Evolutionary conservation across 1,284 basidiomycete species (phyloP).

Genomic region (Austroboletus rostrupii): DNA sequence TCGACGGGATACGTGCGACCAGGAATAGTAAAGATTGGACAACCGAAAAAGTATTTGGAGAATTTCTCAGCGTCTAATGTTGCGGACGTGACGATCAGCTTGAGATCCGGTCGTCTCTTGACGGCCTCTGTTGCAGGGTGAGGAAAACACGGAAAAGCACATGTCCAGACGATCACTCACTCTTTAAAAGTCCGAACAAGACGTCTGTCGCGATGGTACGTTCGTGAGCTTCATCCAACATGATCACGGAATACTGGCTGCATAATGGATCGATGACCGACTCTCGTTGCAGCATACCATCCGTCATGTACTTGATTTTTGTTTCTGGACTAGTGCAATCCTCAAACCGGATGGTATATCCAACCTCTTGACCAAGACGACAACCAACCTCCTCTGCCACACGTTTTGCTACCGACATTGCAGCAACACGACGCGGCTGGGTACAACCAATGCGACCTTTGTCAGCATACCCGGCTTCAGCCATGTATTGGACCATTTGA

Average conservation of each 20-base stretch:
- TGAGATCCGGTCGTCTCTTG: slow-evolving; percentile 90
- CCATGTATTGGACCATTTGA: slow-evolving; percentile 92
- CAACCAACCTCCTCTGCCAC: slow-evolving; percentile 98
- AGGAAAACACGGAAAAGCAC: slow-evolving; percentile 10
- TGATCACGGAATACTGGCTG: slow-evolving; percentile 90
- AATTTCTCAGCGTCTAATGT: slow-evolving; percentile 99
- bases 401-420: slow-evolving; percentile 99
- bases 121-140: slow-evolving; percentile 72
- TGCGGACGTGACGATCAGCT: slow-evolving; percentile 96
- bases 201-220: slow-evolving; percentile 98
- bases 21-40: slow-evolving; percentile 99
- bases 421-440: slow-evolving; percentile 96
- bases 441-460: slow-evolving; percentile 92
- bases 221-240: slow-evolving; percentile 99
- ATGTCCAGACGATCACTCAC: slow-evolving; percentile 44
- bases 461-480: slow-evolving; percentile 86
- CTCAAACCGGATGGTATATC: slow-evolving; percentile 98
- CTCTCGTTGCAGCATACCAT: slow-evolving; percentile 98
- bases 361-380: slow-evolving; percentile 94
- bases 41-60: slow-evolving; percentile 97
- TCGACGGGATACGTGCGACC: slow-evolving; percentile 99
- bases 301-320: slow-evolving; percentile 99
- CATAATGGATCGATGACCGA: slow-evolving; percentile 94
- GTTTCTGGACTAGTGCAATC: slow-evolving; percentile 98
- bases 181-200: slow-evolving; percentile 93